Evolutionary conservation across 495 filamentous ascomycete genomes (phyloP).

Genomic region (Clohesyomyces aquaticus): DNA sequence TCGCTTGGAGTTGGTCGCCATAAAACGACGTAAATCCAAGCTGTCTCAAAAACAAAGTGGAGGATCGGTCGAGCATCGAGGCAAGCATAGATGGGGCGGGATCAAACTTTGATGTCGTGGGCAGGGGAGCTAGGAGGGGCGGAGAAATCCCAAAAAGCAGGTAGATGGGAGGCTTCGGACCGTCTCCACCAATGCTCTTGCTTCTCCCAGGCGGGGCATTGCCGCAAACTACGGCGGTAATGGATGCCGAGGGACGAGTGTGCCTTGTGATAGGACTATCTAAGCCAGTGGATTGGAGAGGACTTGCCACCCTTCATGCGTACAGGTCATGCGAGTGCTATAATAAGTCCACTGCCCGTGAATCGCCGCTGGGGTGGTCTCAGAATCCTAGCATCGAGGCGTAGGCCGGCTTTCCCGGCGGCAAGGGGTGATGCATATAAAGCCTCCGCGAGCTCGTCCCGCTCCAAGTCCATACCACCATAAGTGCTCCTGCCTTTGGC

Average conservation of each 20-base stretch:
- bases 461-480: constrained; percentile 7
- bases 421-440: constrained; percentile 18
- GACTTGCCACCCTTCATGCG: constrained; percentile 10
- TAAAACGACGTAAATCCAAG: neutral
- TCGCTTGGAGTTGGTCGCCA: neutral
- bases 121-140: constrained; percentile 5
- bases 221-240: constrained; percentile 9
- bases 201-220: constrained; percentile 11
- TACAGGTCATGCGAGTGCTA: constrained; percentile 23
- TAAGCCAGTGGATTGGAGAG: constrained; percentile 16
- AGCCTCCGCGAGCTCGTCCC: constrained; percentile 12
- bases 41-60: constrained; percentile 9
- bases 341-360: neutral
- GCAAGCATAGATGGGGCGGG: constrained; percentile 10
- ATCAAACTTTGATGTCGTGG: constrained; percentile 8
- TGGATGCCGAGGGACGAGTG: too few relatives aligned
- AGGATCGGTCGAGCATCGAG: constrained; percentile 14
- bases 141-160: constrained; percentile 8
- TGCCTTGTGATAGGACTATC: too few relatives aligned
- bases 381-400: constrained; percentile 5
- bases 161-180: constrained; percentile 9
- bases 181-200: constrained; percentile 20
- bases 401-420: constrained; percentile 7
- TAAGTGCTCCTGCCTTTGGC: constrained; percentile 2
- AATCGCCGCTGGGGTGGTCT: neutral